These are phyloP conservation scores for Ogataea angusta DNA, from an alignment of 805 yeast genomes.

Conservation along the genomic window DNA sequence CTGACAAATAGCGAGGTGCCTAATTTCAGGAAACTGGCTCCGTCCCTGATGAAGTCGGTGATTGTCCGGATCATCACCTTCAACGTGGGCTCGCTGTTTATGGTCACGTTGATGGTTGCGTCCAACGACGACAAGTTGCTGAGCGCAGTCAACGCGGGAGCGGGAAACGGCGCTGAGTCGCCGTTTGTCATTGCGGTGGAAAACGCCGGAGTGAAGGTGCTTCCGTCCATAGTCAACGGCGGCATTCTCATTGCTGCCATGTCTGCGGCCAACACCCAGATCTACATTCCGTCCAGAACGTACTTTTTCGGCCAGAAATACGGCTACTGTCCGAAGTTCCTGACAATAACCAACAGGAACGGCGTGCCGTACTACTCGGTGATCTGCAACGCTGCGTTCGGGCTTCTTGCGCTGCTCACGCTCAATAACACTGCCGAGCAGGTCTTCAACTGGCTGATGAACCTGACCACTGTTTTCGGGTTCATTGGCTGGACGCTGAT, in stretches of 20 bases:
- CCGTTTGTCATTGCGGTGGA: constrained; percentile 72
- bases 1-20: constrained; percentile 71
- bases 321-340: constrained; percentile 53
- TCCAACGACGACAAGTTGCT: constrained; percentile 48
- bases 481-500: constrained; percentile 71
- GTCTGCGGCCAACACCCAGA: constrained; percentile 78
- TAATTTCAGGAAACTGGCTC: constrained; percentile 67
- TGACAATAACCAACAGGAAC: constrained; percentile 43
- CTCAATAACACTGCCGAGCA: constrained; percentile 50
- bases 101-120: constrained; percentile 70
- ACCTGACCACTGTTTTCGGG: constrained; percentile 76
- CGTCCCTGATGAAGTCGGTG: constrained; percentile 69
- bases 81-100: constrained; percentile 61
- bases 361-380: constrained; percentile 68
- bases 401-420: constrained; percentile 59
- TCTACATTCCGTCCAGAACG: constrained; percentile 69
- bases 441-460: constrained; percentile 70
- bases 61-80: constrained; percentile 62
- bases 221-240: constrained; percentile 72
- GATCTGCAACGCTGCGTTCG: constrained; percentile 54
- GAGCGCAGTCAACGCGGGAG: constrained; percentile 34
- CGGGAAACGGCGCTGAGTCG: constrained; percentile 50
- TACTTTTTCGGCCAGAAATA: constrained; percentile 62
- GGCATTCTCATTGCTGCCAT: constrained; percentile 62
- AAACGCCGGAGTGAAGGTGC: constrained; percentile 61